Conservation (phyloP, 495 filamentous ascomycete species). For the Neurospora sp. region DNA sequence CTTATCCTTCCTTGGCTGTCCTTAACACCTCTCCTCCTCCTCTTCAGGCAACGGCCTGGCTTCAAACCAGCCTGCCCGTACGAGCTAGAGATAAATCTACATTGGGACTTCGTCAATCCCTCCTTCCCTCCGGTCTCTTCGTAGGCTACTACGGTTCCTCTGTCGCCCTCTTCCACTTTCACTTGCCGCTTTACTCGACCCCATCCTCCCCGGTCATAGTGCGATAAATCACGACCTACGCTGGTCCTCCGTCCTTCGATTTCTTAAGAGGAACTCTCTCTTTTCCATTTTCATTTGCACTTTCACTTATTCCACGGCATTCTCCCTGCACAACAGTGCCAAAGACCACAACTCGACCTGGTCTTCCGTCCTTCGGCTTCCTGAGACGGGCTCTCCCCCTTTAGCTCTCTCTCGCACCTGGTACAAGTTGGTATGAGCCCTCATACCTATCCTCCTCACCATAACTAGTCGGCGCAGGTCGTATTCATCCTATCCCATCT, state of each 20-base stretch:
- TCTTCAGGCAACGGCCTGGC: background rate
- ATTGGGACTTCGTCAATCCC: background rate
- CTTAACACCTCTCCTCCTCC: background rate
- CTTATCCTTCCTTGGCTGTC: background rate
- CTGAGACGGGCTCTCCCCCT: background rate
- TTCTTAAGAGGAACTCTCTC: background rate
- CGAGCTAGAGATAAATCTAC: background rate
- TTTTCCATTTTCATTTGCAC: no score
- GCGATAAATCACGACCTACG: background rate
- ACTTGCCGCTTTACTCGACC: background rate
- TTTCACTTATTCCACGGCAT: no score
- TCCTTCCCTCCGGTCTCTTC: background rate
- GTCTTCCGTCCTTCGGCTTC: background rate
- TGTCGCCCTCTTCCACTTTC: no score
- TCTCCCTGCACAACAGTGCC: no score
- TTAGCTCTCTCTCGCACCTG: background rate
- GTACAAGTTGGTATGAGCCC: background rate
- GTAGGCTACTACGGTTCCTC: background rate
- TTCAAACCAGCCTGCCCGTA: background rate
- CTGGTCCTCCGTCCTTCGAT: background rate
- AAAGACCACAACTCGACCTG: no score
- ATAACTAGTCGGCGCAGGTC: no score
- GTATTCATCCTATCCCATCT: no score
- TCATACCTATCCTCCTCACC: no score
- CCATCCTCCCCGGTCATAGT: background rate